Evolutionary conservation across 345 rosid species (phyloP), one percentile per base, ranked within the genome.

Genomic region (Carallia brachiata): DNA sequence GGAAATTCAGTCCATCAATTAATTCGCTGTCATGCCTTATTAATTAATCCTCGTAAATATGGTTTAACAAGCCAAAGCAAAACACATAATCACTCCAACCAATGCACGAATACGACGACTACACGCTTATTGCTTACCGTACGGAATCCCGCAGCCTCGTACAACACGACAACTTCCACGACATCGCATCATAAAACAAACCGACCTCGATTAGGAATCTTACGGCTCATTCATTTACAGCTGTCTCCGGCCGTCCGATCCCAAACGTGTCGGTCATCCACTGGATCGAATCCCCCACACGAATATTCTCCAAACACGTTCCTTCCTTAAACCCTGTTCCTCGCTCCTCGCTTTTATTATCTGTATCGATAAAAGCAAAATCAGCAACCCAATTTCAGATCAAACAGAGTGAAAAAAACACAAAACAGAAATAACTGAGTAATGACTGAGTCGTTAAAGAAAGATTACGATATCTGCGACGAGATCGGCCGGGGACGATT

Each of bases 401-500:
- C 37, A 52, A 65, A 32, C 16, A 44, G 50, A 15, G 13, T 4
- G 0, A 10, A 1, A 44, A 50, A 28, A 55, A 10, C 39, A 57
- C 34, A 55, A 4, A 13, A 44, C 1, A 15, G 17, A 16, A 12
- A 19, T 34, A 40, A 6, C 36, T 2, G 50, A 68, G 76, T 68
- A 60, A 89, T 89, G 93, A 83, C 76, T 69, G 80, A 83, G 56
- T 79, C 80, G 12, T 59, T 86, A 23, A 77, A 68, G 72, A 71
- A 78, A 67, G 84, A 75, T 70, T 87, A 89, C 86, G 85, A 80
- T 56, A 32, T 83, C 37, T 75, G 81, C 70, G 94, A 84, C 54
- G 97, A 91, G 77, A 83, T 93, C 80, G 96, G 94, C 55, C 75
- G 96, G 3, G 96, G 96, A 5, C 75, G 87, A 65, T 93, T 91